Evolutionary conservation across 345 rosid genomes (phyloP), one percentile per base, ranked within the genome.

Genomic region (Odontarrhena argentea): DNA sequence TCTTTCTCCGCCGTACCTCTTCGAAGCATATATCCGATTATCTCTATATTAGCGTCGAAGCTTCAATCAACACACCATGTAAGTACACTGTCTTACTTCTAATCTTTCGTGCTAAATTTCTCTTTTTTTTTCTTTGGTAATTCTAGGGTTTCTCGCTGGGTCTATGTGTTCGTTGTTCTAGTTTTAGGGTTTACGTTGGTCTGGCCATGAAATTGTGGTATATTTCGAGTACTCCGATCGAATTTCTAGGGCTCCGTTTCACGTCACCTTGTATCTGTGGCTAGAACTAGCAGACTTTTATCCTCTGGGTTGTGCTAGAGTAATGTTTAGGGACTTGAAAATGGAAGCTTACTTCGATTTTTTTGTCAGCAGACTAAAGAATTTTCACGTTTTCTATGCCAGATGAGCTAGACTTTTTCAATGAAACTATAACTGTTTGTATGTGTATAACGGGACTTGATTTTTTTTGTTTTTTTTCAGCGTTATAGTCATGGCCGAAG

Each of bases 401-500:
- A 7, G 35, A 8, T 32, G 12, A 8, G 15, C 55, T 46, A 56
- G 55, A 48, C 9, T 30, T 14, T 12, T 15, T 46, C 32, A 9
- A 12, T 46, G 32, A 35, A 22, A 35, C 44, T 9, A 15, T 11
- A 37, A 3, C 10, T 44, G 46, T 62, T 54, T 61, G 2, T 35
- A 14, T 18, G 28, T 54, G 35, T 36, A 9, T 44, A 10, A 7
- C 2, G 30, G 2, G 22, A 13, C 34, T 57, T 42, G n/a, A 8
- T 11, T 65, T 30, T 51, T 28, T 28, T 28, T 28, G 3, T 3
- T 28, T 32, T 3, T 32, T 35, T 7, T 14, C 51, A 66, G 64
- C 4, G 32, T 38, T 58, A 26, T 28, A 55, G 45, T 14, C 11
- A 80, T 80, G 84, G 70, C 81, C 7, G 83, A 77, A 73, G 56